Conservation (phyloP, 345 rosid genomes). For the Turnera subulata region DNA sequence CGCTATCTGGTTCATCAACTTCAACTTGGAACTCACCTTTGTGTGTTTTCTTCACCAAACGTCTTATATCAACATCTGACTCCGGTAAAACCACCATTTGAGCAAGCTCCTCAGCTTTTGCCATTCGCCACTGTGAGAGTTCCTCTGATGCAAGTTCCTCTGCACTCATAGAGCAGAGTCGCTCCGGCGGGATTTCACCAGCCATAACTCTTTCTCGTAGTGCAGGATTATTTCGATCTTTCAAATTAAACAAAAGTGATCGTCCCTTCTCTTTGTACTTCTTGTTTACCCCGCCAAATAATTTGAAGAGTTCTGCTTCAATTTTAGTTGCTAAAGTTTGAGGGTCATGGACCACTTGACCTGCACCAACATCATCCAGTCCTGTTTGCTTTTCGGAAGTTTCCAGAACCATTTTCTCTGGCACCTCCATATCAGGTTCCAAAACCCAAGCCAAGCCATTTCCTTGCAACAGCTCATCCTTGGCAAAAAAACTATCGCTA, state of each 20-base stretch:
- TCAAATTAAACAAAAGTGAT: constrained; percentile 81
- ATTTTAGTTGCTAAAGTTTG: constrained; percentile 54
- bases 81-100: constrained; percentile 89
- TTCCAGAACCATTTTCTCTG: constrained; percentile 30
- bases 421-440: constrained; percentile 43
- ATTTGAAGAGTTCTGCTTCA: constrained; percentile 72
- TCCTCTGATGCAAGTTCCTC: constrained; percentile 98
- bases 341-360: constrained; percentile 33
- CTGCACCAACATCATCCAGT: constrained; percentile 13
- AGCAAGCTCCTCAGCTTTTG: constrained; percentile 90
- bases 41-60: constrained; percentile 85
- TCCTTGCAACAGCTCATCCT: constrained; percentile 92
- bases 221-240: constrained; percentile 87
- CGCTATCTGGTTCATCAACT: constrained; percentile 50
- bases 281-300: constrained; percentile 92
- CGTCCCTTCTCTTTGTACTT: constrained; percentile 91
- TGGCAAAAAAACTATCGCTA: constrained; percentile 63
- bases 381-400: constrained; percentile 16
- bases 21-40: constrained; percentile 96
- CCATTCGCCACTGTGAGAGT: constrained; percentile 89
- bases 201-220: constrained; percentile 71
- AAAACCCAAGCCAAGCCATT: constrained; percentile 88
- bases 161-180: constrained; percentile 79
- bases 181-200: constrained; percentile 63
- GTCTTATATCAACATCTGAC: constrained; percentile 62